Conservation (phyloP, 257 asterid genomes). For the Solanum ossicruentum region DNA sequence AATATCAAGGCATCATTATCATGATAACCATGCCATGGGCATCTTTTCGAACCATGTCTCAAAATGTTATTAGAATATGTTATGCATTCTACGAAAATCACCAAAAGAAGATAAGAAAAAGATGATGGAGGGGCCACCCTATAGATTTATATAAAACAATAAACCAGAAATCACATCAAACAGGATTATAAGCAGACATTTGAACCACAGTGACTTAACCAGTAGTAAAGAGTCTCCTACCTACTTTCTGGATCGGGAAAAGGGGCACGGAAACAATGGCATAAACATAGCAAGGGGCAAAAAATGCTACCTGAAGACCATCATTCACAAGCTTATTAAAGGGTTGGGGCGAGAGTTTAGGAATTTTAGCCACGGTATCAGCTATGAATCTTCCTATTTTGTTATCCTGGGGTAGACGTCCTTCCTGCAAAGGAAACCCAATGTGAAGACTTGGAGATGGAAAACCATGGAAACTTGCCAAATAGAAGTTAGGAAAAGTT, state of each 20-base stretch:
- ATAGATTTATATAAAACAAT: neutral
- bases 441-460: neutral
- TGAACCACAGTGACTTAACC: neutral
- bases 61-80: neutral
- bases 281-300: neutral
- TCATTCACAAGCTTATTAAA: slow-evolving; percentile 34
- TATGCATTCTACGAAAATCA: neutral
- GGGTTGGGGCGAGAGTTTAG: slow-evolving; percentile 46
- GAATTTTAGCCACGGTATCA: slow-evolving; percentile 59
- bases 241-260: neutral
- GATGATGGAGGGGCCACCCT: neutral
- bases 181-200: neutral
- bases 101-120: neutral
- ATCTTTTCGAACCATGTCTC: neutral
- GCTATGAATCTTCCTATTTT: slow-evolving; percentile 59
- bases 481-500: neutral
- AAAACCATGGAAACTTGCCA: neutral
- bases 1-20: neutral
- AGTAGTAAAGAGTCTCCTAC: neutral
- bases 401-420: slow-evolving; percentile 51
- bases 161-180: neutral
- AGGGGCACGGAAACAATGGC: neutral
- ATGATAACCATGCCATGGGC: neutral
- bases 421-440: slow-evolving; percentile 40
- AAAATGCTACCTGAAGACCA: slow-evolving; percentile 48